Evolutionary conservation across 1,284 basidiomycete genomes (phyloP).

Genomic region (Sphagnurus paluster): DNA sequence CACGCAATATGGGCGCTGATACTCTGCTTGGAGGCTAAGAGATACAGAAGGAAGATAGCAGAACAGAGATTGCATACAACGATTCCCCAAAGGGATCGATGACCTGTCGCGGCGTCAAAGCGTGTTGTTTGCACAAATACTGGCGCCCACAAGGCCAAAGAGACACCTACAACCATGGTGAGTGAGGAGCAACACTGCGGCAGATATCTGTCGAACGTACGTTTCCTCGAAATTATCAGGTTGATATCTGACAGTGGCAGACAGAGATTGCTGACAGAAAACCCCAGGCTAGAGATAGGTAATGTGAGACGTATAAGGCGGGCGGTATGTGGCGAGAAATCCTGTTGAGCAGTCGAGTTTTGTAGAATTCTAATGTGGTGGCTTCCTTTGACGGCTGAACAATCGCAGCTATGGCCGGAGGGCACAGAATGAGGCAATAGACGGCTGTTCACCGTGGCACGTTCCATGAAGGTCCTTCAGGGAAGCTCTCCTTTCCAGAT

Average conservation of each 20-base stretch:
- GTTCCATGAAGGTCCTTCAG: conserved; percentile 17
- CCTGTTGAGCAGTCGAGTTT: conserved; percentile 10
- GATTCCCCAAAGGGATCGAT: conserved; percentile 16
- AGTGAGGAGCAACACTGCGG: background rate
- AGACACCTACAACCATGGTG: conserved; percentile 27
- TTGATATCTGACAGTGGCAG: background rate
- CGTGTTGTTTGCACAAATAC: conserved; percentile 36
- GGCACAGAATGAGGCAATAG: conserved; percentile 12
- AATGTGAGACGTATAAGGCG: background rate
- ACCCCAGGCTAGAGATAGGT: background rate
- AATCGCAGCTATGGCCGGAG: conserved; percentile 15
- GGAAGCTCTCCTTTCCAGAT: conserved; percentile 14
- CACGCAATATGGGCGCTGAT: background rate
- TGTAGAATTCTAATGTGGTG: conserved; percentile 9
- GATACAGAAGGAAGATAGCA: conserved; percentile 7
- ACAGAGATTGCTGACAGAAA: background rate
- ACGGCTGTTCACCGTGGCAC: conserved; percentile 16
- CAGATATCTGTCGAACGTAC: background rate
- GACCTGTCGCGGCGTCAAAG: conserved; percentile 24
- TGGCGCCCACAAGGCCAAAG: conserved; percentile 34
- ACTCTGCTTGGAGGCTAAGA: conserved; percentile 5
- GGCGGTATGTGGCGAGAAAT: background rate
- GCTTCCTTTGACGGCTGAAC: conserved; percentile 13
- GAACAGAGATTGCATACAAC: conserved; percentile 15
- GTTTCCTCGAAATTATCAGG: background rate